Conservation (phyloP, 2,329 filamentous ascomycete genomes). For the Hirsutella thompsonii region DNA sequence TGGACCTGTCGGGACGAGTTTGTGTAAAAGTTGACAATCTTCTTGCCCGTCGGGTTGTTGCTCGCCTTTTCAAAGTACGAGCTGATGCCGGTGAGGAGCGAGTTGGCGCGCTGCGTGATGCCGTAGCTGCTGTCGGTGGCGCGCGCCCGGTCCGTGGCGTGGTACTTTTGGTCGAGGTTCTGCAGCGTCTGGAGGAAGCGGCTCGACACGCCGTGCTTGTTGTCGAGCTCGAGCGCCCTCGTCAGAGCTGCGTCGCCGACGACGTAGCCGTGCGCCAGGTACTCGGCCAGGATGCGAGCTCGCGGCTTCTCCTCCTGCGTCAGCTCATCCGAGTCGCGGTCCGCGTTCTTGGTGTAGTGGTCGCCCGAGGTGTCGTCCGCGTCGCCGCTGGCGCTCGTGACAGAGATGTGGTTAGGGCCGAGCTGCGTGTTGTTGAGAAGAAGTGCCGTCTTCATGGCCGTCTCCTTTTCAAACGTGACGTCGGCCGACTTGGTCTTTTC, state of each 20-base stretch:
- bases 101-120: slow-evolving; percentile 59
- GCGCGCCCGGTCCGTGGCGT: slow-evolving; percentile 76
- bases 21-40: slow-evolving; percentile 77
- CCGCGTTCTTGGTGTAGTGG: slow-evolving; percentile 38
- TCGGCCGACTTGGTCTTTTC: slow-evolving; percentile 67
- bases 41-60: slow-evolving; percentile 77
- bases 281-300: slow-evolving; percentile 86
- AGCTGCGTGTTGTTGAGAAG: slow-evolving; percentile 96
- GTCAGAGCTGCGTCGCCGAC: slow-evolving; percentile 65
- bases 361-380: slow-evolving; percentile 50
- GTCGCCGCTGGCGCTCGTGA: slow-evolving; percentile 54
- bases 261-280: slow-evolving; percentile 88
- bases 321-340: slow-evolving; percentile 55
- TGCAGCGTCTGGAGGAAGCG: slow-evolving; percentile 68
- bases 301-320: slow-evolving; percentile 96
- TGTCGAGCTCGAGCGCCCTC: slow-evolving; percentile 74
- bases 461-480: slow-evolving; percentile 95
- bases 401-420: slow-evolving; percentile 69
- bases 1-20: slow-evolving; percentile 77
- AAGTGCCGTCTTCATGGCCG: slow-evolving; percentile 90
- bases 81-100: slow-evolving; percentile 50
- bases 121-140: slow-evolving; percentile 76
- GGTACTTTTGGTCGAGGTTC: slow-evolving; percentile 72
- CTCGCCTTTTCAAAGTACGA: slow-evolving; percentile 94
- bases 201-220: slow-evolving; percentile 72